phyloP scores from a whole-genome alignment of 2,329 filamentous ascomycete genomes.

The Daldinia eschscholtzii region DNA sequence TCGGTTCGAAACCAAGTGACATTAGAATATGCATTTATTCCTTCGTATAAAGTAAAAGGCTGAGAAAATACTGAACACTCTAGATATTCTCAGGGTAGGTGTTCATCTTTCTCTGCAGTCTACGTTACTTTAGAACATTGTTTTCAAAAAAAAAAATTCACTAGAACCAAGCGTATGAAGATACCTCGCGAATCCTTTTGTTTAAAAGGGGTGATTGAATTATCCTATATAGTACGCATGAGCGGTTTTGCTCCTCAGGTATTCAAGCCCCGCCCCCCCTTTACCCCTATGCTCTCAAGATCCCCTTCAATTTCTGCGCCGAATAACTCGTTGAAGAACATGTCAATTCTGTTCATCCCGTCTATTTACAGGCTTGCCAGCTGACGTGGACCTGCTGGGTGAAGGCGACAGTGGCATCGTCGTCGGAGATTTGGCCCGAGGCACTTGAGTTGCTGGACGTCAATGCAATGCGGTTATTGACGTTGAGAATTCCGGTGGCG shows the following conservation, averaged over 20 bases:
- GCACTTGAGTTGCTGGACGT: conserved; percentile 55
- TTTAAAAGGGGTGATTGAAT: conserved; percentile 15
- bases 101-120: too few species aligned
- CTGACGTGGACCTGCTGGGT: conserved; percentile 60
- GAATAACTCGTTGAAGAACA: background rate
- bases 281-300: background rate
- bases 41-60: too few species aligned
- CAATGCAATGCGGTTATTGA: conserved; percentile 62
- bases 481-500: conserved; percentile 60
- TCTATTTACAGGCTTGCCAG: conserved; percentile 54
- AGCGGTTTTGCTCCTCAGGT: conserved; percentile 1
- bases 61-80: too few species aligned
- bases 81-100: too few species aligned
- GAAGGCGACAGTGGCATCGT: conserved; percentile 60
- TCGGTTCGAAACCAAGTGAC: background rate
- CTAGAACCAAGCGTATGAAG: background rate
- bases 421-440: conserved; percentile 58
- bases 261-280: background rate
- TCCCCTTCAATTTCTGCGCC: background rate
- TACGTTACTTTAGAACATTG: too few species aligned
- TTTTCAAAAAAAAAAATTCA: too few species aligned
- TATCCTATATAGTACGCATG: conserved; percentile 19
- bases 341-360: background rate
- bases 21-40: background rate
- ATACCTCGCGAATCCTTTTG: background rate